These are phyloP conservation scores for Alopecurus myosuroides DNA, from an alignment of 176 grass and related monocot species.

Conservation along the genomic window DNA sequence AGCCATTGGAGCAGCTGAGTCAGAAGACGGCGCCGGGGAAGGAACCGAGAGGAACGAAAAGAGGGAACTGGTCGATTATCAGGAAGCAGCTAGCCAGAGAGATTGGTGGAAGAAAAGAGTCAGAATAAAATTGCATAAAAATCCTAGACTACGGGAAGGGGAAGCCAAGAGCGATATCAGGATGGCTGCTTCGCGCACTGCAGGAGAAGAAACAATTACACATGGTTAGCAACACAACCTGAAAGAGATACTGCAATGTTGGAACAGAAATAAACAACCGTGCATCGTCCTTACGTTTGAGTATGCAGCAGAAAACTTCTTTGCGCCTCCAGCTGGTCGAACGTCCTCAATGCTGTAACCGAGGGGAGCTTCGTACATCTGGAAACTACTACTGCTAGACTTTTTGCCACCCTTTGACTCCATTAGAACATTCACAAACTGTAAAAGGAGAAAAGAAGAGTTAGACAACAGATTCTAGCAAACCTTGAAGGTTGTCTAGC, in stretches of 20 bases:
- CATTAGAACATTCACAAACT: conserved; percentile 80
- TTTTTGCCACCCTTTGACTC: conserved; percentile 72
- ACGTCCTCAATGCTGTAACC: conserved; percentile 83
- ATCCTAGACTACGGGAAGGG: conserved; percentile 49
- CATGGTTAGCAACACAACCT: background rate
- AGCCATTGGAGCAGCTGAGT: conserved; percentile 47
- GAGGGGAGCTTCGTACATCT: conserved; percentile 74
- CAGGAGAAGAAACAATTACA: conserved; percentile 13
- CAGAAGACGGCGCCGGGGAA: conserved; percentile 17
- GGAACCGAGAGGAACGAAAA: conserved; percentile 23
- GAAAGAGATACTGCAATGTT: too few relatives aligned
- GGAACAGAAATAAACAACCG: background rate
- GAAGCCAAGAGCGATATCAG: conserved; percentile 51
- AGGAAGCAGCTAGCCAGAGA: conserved; percentile 70
- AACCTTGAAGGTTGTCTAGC: background rate
- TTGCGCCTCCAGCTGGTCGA: conserved; percentile 66
- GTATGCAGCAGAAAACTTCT: conserved; percentile 84
- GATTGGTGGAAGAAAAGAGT: conserved; percentile 30
- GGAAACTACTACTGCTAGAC: conserved; percentile 74
- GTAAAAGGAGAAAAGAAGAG: background rate
- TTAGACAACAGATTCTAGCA: background rate
- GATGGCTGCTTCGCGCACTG: conserved; percentile 81
- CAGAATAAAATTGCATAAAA: conserved; percentile 32
- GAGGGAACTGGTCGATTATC: conserved; percentile 45
- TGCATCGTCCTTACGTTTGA: conserved; percentile 52